Conservation (phyloP, 345 rosid genomes). For the Linum trigynum region DNA sequence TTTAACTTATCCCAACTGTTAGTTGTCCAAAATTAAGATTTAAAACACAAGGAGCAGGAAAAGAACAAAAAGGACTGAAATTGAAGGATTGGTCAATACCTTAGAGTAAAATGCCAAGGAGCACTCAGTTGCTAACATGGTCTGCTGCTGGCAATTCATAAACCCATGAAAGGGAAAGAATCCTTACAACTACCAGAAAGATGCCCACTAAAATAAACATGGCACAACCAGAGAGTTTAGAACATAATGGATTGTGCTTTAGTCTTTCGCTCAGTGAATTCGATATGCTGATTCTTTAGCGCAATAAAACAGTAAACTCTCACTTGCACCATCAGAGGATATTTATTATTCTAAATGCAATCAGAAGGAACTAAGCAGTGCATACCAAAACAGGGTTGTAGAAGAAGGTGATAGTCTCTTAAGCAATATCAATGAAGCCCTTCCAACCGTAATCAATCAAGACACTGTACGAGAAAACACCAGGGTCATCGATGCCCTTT, state of each 20-base stretch:
- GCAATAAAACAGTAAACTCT: slow-evolving; percentile 10
- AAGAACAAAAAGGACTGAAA: slow-evolving; percentile 27
- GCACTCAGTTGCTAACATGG: slow-evolving; percentile 76
- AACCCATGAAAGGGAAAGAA: slow-evolving; percentile 63
- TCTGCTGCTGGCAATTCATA: slow-evolving; percentile 71
- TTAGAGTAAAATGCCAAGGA: slow-evolving; percentile 61
- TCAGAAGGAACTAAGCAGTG: slow-evolving; percentile 39
- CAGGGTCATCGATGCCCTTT: slow-evolving; percentile 65
- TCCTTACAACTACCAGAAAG: slow-evolving; percentile 64
- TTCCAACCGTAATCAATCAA: slow-evolving; percentile 70
- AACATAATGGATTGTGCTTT: slow-evolving; percentile 9
- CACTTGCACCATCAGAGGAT: background rate
- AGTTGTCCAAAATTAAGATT: slow-evolving; percentile 29
- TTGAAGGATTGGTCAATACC: slow-evolving; percentile 64
- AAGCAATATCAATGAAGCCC: slow-evolving; percentile 80
- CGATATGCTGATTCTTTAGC: slow-evolving; percentile 8
- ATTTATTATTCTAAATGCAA: slow-evolving; percentile 22
- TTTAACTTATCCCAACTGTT: slow-evolving; percentile 28
- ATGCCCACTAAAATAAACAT: slow-evolving; percentile 44
- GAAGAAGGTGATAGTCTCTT: slow-evolving; percentile 53
- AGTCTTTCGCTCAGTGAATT: slow-evolving; percentile 14
- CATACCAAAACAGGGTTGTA: slow-evolving; percentile 87
- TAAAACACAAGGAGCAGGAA: slow-evolving; percentile 19
- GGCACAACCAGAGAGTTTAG: slow-evolving; percentile 36
- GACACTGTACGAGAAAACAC: slow-evolving; percentile 94